phyloP scores from a whole-genome alignment of 2,329 filamentous ascomycete species.

The Cladosporium austrohemisphaericum region DNA sequence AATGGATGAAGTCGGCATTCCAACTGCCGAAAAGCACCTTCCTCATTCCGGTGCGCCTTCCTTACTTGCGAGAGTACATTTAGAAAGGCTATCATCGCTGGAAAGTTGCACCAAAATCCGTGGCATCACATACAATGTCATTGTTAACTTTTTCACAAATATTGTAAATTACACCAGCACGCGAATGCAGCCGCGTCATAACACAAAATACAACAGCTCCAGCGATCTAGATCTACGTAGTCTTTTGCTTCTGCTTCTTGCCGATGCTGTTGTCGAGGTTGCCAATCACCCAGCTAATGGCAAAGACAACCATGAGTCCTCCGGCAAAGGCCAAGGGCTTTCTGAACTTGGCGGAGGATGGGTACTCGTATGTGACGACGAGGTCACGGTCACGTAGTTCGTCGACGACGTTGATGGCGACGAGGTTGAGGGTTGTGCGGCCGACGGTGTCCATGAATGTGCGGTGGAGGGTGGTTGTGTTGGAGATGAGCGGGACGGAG shows the following conservation, averaged over 20 bases:
- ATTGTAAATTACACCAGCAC: conserved; percentile 9
- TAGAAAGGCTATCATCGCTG: no score
- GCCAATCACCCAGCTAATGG: conserved; percentile 69
- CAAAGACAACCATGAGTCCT: conserved; percentile 70
- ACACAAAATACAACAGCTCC: not conserved
- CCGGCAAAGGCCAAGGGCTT: conserved; percentile 82
- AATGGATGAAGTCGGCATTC: no score
- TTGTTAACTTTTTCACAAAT: no score
- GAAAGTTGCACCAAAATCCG: no score
- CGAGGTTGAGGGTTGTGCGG: conserved; percentile 75
- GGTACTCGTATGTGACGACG: conserved; percentile 83
- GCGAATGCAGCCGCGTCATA: not conserved
- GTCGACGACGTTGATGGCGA: conserved; percentile 82
- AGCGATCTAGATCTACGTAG: conserved; percentile 1
- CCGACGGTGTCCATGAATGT: conserved; percentile 94
- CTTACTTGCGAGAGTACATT: no score
- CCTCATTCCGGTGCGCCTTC: no score
- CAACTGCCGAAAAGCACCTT: no score
- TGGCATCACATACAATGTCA: no score
- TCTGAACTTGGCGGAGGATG: conserved; percentile 67
- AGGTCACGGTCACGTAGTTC: conserved; percentile 81
- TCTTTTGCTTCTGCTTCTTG: conserved; percentile 27
- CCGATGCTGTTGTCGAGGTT: conserved; percentile 78
- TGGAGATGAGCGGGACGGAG: conserved; percentile 64
- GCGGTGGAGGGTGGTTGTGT: conserved; percentile 63